Base-by-base conservation (phyloP, 345 rosid genomes). In the Brassica rapa region DNA sequence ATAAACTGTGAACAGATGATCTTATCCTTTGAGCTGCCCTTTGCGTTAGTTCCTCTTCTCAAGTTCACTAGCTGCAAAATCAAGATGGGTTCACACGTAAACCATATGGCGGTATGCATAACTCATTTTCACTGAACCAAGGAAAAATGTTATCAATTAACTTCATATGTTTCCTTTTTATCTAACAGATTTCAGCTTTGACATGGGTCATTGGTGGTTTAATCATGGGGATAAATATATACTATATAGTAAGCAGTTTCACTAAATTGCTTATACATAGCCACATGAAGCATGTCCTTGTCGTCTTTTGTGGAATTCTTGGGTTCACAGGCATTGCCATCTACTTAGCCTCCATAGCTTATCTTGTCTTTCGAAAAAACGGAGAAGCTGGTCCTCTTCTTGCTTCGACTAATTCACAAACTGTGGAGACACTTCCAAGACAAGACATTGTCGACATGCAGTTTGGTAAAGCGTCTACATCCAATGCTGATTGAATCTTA, bases 21-120 rank as follows among this genome's bases (percentile, higher is more conserved):
- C 81, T 83, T 94, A 61, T 92, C 98, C 8, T 94, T 94, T 78
- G 98, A 91, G 88, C 98, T 92, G 39, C 98, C 98, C 8, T 94
- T 94, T 53, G 93, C 98, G n/a, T 84, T 94, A 23, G 85, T 91
- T 76, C 98, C 98, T 1, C 97, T 94, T 76, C 97, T 95, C 79
- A 95, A 95, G 75, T 95, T 95, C 84, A 95, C 98, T 43, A 89
- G 96, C 82, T 86, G 98, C 89, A 77, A 88, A 80, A 82, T 83
- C 78, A 95, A 90, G 89, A 95, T 95, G 99, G 97, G 97, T 24
- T 7, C 62, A 27, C n/a, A 84, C 21, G 94, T 80, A 56, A 95
- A 95, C 74, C 84, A 91, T 33, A 68, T 23, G 8, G 14, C 3
- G 88, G 99, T 93, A 87, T 76, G 41, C 72, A 61, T 59, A 66